Conservation (phyloP, 306 rosid species). For the Senna tora region DNA sequence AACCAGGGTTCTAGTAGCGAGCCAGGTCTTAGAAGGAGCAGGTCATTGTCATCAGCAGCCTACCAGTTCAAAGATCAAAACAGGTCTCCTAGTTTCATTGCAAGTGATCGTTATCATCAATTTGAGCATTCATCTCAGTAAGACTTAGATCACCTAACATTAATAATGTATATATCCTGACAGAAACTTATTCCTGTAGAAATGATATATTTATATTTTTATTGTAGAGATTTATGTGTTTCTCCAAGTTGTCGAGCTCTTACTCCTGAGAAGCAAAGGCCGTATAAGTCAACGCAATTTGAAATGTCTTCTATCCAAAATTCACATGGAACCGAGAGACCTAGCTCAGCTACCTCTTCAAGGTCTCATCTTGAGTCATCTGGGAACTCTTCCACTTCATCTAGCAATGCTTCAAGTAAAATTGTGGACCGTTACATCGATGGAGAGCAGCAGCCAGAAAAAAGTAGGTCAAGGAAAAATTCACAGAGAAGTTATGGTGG, state of each 20-base stretch:
- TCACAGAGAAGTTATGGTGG: slow-evolving; percentile 51
- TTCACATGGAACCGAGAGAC: slow-evolving; percentile 49
- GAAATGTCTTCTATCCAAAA: slow-evolving; percentile 49
- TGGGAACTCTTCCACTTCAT: slow-evolving; percentile 74
- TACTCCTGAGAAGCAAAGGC: slow-evolving; percentile 63
- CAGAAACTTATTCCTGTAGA: slow-evolving; percentile 22
- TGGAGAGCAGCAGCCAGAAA: slow-evolving; percentile 82
- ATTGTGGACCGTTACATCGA: slow-evolving; percentile 85
- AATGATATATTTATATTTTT: background rate
- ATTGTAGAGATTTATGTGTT: slow-evolving; percentile 36
- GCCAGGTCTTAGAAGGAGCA: slow-evolving; percentile 82
- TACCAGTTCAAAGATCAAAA: slow-evolving; percentile 57
- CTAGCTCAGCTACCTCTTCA: slow-evolving; percentile 60
- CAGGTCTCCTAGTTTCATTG: slow-evolving; percentile 69
- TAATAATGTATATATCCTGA: slow-evolving; percentile 32
- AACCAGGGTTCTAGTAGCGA: slow-evolving; percentile 50
- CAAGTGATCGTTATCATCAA: slow-evolving; percentile 54
- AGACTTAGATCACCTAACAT: slow-evolving; percentile 40
- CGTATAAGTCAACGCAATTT: slow-evolving; percentile 43
- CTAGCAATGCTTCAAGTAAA: slow-evolving; percentile 70
- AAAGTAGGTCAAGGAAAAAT: slow-evolving; percentile 45
- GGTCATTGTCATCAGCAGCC: slow-evolving; percentile 83
- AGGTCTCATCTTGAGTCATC: slow-evolving; percentile 65
- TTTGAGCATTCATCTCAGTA: slow-evolving; percentile 71
- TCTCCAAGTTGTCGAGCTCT: slow-evolving; percentile 53